These are phyloP conservation scores for Hanseniaspora pseudoguilliermondii DNA, from an alignment of 805 yeast genomes.

Conservation along the genomic window DNA sequence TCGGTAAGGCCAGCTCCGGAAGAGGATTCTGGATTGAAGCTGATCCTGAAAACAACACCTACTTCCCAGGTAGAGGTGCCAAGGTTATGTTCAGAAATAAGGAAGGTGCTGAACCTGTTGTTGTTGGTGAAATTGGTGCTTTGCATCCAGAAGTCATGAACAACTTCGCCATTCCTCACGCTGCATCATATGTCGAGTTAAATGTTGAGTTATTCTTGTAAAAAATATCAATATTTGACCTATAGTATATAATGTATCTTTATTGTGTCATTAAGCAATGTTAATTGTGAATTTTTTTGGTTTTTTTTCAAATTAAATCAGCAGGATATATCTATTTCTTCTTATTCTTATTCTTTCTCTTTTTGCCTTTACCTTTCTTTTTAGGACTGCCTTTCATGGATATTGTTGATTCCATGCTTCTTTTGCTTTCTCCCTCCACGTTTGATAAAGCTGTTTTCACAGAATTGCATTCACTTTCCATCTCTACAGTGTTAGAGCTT, in stretches of 20 bases:
- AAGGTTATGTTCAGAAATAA: constrained; percentile 59
- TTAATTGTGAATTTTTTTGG: constrained; percentile 3
- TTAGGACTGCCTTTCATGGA: neutral
- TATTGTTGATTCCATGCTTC: constrained; percentile 1
- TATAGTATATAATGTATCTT: neutral
- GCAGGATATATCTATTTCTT: constrained; percentile 24
- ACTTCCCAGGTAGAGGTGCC: constrained; percentile 97
- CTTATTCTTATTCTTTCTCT: constrained; percentile 16
- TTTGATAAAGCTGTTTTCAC: neutral
- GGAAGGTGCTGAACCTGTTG: constrained; percentile 43
- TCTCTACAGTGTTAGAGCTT: neutral
- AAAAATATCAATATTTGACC: neutral
- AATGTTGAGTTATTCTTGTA: constrained; percentile 78
- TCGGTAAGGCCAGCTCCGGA: constrained; percentile 32
- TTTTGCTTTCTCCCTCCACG: neutral
- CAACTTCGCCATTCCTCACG: constrained; percentile 80
- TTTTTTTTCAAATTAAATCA: constrained; percentile 23
- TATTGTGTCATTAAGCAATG: neutral
- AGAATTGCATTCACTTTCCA: neutral
- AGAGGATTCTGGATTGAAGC: constrained; percentile 85
- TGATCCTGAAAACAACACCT: constrained; percentile 53
- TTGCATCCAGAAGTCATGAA: constrained; percentile 88
- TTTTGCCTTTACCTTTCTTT: neutral
- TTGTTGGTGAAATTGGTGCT: constrained; percentile 81
- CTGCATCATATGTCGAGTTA: constrained; percentile 82